Evolutionary conservation across 805 yeast species (phyloP).

Genomic region (Kurtzmaniella cleridarum): DNA sequence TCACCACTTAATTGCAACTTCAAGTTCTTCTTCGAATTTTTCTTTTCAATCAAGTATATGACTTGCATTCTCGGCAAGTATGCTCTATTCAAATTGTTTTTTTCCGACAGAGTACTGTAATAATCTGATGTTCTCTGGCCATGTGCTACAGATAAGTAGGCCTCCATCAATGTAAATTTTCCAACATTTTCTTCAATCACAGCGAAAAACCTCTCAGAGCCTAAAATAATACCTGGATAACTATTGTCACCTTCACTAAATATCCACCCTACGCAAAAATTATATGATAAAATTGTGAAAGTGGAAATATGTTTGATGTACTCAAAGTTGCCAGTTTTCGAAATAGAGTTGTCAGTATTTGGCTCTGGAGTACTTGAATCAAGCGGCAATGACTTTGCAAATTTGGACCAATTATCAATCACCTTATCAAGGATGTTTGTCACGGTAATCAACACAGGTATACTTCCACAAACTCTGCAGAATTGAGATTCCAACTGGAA

Average conservation of each 20-base stretch:
- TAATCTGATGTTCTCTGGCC: conserved; percentile 49
- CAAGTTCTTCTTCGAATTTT: conserved; percentile 30
- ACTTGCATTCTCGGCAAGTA: conserved; percentile 66
- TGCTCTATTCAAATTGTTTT: conserved; percentile 51
- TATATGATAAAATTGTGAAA: conserved; percentile 54
- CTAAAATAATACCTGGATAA: conserved; percentile 71
- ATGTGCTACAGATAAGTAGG: conserved; percentile 67
- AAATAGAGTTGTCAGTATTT: not conserved
- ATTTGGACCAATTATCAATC: not conserved
- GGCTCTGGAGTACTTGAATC: not conserved
- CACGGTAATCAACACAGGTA: conserved; percentile 40
- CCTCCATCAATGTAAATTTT: conserved; percentile 60
- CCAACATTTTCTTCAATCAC: conserved; percentile 59
- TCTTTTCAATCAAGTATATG: conserved; percentile 34
- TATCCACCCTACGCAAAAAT: conserved; percentile 75
- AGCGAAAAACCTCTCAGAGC: conserved; percentile 70
- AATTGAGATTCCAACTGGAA: conserved; percentile 55
- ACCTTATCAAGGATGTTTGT: conserved; percentile 28
- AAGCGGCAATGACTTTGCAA: not conserved
- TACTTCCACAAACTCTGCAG: conserved; percentile 54
- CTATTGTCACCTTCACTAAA: conserved; percentile 43
- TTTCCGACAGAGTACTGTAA: conserved; percentile 43
- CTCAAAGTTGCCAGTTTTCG: not conserved
- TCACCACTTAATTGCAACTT: conserved; percentile 59
- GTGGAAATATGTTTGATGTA: conserved; percentile 24